Evolutionary conservation across 2,329 filamentous ascomycete genomes (phyloP), one percentile per base, ranked within the genome.

Genomic region (Penicillium psychrosexuale): DNA sequence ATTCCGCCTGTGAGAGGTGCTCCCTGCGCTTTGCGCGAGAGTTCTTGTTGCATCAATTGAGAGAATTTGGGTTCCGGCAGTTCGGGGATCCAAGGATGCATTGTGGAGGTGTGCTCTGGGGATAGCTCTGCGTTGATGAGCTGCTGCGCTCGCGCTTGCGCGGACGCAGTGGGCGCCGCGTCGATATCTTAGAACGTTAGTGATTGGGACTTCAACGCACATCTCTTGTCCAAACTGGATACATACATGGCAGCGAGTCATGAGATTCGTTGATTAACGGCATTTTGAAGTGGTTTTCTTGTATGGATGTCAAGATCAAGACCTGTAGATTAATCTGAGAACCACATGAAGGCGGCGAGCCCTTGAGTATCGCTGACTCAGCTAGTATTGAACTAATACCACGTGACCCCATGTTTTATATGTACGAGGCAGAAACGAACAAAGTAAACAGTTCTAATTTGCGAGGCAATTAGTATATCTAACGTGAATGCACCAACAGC

Each of bases 201-300:
- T 31, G 8, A 47, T 61, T 62, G 61, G 58, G 45, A 34, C 37
- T 5, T 58, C 17, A 36, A 37, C 48, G 64, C 56, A 36, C 31
- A 12, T 48, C 17, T n/a, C 37, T 27, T 22, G 19, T n/a, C 22
- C n/a, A 57, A 83, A 62, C 8, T 40, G 4, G 8, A 22, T 48
- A 30, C 44, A 11, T 82, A 91, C 89, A 93, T 46, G 90, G 89
- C 22, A 95, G 84, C 22, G 88, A 90, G 70, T 94, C 89, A 75
- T 91, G 87, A 58, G 87, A 82, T 70, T 84, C 83, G 60, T 83
- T 83, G 59, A 87, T 84, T 56, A 88, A 79, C 59, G 87, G 82
- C 86, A 90, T 89, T 60, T 69, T 76, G 59, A 30, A 46, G 30
- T 38, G 27, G 38, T 37, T 24, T 36, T 36, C 22, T 22, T 46